phyloP scores from a whole-genome alignment of 306 rosid species.

The Acacia crassicarpa region DNA sequence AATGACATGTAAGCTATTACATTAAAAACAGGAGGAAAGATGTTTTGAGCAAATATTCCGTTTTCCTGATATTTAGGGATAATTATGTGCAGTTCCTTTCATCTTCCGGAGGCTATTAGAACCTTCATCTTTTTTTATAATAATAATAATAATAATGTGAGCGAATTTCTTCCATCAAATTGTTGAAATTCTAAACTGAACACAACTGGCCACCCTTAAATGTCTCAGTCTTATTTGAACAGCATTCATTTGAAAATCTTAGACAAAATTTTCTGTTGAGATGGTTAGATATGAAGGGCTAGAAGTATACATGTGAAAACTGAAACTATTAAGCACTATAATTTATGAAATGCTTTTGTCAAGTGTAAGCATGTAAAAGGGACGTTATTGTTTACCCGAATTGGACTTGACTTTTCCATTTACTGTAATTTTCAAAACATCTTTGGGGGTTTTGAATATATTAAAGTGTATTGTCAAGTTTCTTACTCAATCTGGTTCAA shows the following conservation, averaged over 20 bases:
- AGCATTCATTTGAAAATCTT: not conserved
- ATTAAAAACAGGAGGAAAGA: not conserved
- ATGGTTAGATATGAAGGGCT: not conserved
- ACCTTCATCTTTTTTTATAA: not conserved
- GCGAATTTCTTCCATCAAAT: not conserved
- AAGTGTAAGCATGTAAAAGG: not conserved
- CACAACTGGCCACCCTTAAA: not conserved
- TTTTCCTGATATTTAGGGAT: not conserved
- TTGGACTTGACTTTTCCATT: not conserved
- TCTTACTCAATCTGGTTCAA: constrained; percentile 2
- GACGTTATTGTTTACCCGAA: not conserved
- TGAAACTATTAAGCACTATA: not conserved
- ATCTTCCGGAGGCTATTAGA: too few relatives aligned
- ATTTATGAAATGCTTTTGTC: not conserved
- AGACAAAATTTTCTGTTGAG: not conserved
- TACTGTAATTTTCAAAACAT: not conserved
- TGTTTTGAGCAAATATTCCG: not conserved
- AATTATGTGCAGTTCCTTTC: not conserved
- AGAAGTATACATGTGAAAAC: not conserved
- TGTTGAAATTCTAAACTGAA: not conserved
- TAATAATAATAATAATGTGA: too few relatives aligned
- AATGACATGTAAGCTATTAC: not conserved
- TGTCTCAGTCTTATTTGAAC: not conserved
- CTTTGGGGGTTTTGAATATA: not conserved
- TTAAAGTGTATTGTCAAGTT: not conserved